These are phyloP conservation scores for Alopecurus myosuroides DNA, from an alignment of 176 grass and related monocot species.

Conservation along the genomic window DNA sequence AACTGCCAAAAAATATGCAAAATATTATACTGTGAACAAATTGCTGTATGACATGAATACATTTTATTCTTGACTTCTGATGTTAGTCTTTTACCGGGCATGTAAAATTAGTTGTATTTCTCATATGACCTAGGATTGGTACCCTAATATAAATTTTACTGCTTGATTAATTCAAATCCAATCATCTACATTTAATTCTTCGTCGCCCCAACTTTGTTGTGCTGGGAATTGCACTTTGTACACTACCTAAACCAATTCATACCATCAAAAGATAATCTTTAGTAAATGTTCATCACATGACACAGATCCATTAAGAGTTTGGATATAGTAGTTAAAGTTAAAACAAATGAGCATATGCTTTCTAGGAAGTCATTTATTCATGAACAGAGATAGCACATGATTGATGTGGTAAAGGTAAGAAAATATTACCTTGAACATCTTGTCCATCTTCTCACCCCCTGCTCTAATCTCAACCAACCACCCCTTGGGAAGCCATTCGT, in stretches of 20 bases:
- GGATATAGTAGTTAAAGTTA: neutral
- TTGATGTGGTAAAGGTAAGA: neutral
- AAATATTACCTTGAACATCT: constrained; percentile 47
- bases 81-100: neutral
- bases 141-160: neutral
- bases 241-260: neutral
- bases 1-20: constrained; percentile 7
- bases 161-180: neutral
- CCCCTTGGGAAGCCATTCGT: constrained; percentile 8
- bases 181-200: neutral
- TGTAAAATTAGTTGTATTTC: neutral
- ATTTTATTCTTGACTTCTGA: neutral
- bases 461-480: constrained; percentile 49
- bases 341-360: no score
- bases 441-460: constrained; percentile 20
- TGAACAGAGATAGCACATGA: neutral
- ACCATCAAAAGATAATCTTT: no score
- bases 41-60: neutral
- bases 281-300: neutral
- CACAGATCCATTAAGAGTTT: neutral
- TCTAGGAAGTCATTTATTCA: neutral
- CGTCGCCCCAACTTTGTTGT: neutral
- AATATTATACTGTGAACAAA: neutral
- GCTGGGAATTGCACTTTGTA: neutral
- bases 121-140: neutral